Evolutionary conservation across 108 stramenopile genomes (phyloP), one percentile per base, ranked within the genome.

Genomic region (Skeletonema potamos): DNA sequence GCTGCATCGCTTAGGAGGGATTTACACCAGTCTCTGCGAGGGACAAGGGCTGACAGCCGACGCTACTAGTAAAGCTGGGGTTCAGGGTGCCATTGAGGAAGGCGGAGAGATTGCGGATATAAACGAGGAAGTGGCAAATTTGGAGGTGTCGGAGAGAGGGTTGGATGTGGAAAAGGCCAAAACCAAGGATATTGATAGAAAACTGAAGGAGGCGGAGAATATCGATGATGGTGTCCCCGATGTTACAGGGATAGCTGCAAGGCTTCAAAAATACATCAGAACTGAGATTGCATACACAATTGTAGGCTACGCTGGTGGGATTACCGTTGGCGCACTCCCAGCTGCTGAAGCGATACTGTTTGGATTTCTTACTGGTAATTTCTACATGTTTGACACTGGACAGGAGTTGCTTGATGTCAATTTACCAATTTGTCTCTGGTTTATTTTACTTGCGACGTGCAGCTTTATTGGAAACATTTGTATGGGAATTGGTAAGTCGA

Each of bases 1-100:
- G 59, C 65, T 93, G 63, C 34, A 90, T 29, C 68, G 79, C 3
- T 76, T 59, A 18, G 69, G 66, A 7, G 86, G 86, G 1, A 62
- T 81, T 32, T 87, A 87, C 61, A 54, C 75, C 4, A 57, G 54
- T 3, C 70, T 87, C 15, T 79, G 82, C 41, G 73, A 77, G 55
- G 74, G 75, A 39, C 86, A 87, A 68, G 77, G 77, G 8, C 27
- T 78, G 44, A 59, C 63, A 15, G 60, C 64, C 3, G 70, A 66
- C 28, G 60, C 64, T 63, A 68, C 27, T 8, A 37, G 44, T 62
- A 15, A 59, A 15, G 10, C 22, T 34, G 27, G 73, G 1, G 46
- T 32, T 39, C 8, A 32, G 9, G 29, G 12, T 3, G 29, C 39
- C 37, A 46, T 28, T 30, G 44, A 30, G 12, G 51, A 27, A 12